Conservation (phyloP, 768 basidiomycete genomes). For the Agrocybe pediades region DNA sequence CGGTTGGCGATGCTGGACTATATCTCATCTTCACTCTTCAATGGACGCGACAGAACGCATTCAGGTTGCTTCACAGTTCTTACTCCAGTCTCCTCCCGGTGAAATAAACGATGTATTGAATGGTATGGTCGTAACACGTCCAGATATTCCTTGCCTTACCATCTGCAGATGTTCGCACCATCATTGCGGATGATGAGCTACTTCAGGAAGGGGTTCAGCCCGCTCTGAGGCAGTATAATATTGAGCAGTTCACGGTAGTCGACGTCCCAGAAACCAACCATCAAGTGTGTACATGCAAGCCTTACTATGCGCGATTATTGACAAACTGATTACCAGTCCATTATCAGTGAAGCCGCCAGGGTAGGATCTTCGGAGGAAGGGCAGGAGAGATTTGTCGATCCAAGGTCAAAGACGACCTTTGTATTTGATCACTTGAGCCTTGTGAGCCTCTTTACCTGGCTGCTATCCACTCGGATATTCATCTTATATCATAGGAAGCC, state of each 20-base stretch:
- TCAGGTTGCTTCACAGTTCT: slow-evolving; percentile 71
- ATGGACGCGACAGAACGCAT: slow-evolving; percentile 72
- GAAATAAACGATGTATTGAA: slow-evolving; percentile 97
- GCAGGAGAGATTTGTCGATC: slow-evolving; percentile 81
- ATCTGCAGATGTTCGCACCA: slow-evolving; percentile 78
- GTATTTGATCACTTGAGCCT: slow-evolving; percentile 83
- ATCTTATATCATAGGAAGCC: slow-evolving; percentile 57
- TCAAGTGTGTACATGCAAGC: slow-evolving; percentile 53
- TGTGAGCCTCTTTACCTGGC: slow-evolving; percentile 43
- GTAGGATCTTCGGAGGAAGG: slow-evolving; percentile 42
- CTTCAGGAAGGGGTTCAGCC: slow-evolving; percentile 79
- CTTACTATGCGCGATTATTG: slow-evolving; percentile 11
- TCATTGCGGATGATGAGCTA: slow-evolving; percentile 85
- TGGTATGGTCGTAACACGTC: slow-evolving; percentile 44
- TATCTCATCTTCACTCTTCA: neutral
- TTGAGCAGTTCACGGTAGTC: slow-evolving; percentile 84
- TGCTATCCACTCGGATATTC: neutral
- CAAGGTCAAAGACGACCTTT: slow-evolving; percentile 76
- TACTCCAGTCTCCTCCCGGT: slow-evolving; percentile 91
- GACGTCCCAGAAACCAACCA: slow-evolving; percentile 79
- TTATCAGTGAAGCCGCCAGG: slow-evolving; percentile 75
- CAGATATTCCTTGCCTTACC: slow-evolving; percentile 2
- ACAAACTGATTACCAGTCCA: slow-evolving; percentile 54
- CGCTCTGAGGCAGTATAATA: slow-evolving; percentile 82
- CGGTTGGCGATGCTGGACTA: neutral